Percentiles rank a stretch among this genome's conserved stretches.
Evolutionary conservation across 2,329 filamentous ascomycete species (phyloP).

Genomic region (Cercospora sesami): DNA sequence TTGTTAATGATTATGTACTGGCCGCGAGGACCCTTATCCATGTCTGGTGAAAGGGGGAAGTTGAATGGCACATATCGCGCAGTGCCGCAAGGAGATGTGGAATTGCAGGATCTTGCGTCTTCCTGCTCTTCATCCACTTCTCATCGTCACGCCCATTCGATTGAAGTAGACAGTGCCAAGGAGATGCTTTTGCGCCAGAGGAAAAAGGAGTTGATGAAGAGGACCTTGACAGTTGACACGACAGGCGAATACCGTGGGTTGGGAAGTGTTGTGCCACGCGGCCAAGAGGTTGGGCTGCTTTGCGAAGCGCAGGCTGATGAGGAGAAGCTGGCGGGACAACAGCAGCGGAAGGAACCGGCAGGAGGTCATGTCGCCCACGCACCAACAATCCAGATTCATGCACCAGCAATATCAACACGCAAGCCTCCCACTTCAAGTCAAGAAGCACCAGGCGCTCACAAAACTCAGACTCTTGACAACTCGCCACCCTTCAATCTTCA

Average conservation of each 20-base stretch:
- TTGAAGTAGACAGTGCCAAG: neutral
- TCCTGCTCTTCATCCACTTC: neutral
- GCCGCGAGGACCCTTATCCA: constrained; percentile 1
- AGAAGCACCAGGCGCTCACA: neutral
- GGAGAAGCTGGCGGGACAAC: neutral
- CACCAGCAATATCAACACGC: neutral
- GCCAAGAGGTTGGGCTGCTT: neutral
- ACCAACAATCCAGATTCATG: neutral
- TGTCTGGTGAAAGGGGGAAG: too few relatives aligned
- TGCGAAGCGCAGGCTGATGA: neutral
- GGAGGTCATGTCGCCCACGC: neutral
- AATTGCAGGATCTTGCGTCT: neutral
- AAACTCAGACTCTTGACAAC: neutral
- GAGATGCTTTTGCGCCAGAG: neutral
- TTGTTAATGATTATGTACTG: constrained; percentile 32
- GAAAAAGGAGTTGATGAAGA: neutral
- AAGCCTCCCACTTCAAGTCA: neutral
- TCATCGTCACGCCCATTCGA: neutral
- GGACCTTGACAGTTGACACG: constrained; percentile 24
- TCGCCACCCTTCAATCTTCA: neutral
- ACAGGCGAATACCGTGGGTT: constrained; percentile 20
- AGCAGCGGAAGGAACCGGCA: neutral
- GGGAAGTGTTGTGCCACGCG: constrained; percentile 21
- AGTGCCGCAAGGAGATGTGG: constrained; percentile 2
- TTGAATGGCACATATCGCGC: neutral